Base-by-base conservation (phyloP, 805 yeast species). In the Lipomyces anomalus region DNA sequence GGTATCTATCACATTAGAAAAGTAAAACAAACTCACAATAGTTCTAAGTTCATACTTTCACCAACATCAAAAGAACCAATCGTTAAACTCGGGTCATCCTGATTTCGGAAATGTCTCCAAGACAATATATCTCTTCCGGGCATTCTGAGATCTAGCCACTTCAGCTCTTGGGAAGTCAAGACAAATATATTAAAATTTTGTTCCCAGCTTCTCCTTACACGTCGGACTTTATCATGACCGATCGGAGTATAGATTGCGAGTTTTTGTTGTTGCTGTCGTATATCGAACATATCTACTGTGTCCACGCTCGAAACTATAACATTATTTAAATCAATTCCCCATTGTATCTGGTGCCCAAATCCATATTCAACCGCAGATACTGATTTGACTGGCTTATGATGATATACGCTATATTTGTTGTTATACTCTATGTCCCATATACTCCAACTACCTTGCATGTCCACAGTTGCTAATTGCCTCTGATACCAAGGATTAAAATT, bases 71-170 rank as follows among this genome's bases (percentile, higher is more conserved):
- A 42, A 2, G 40, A 22, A 3, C 47, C 22, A 20, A 48, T 44
- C 42, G 60, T 65, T 44, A 80, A 54, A 0, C 85, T 71, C 1
- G 74, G 72, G 54, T 85, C 95, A 0, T 60, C 52, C 5, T 73
- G 69, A 35, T 73, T 71, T 20, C 83, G 62, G 48, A 66, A 75
- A 61, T 87, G 95, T 49, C 80, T 82, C 89, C 94, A 84, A 0
- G 89, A 74, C 1, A 86, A 57, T 2, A 76, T 48, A 46, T 83
- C 69, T 24, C 64, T 64, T n/a, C 76, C 58, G 3, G 64, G 61
- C 6, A 52, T 57, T 1, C 65, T 63, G 13, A 53, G 43, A 16
- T 60, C 59, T 17, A 81, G 55, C 71, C 88, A 66, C 0, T 78
- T 72, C 5, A 88, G 42, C 55, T 84, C 89, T 46, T 73, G 75